Percentiles rank a stretch among this genome's conserved stretches.
Conservation (phyloP, 2,329 filamentous ascomycete genomes). For the Emydomyces testavorans region DNA sequence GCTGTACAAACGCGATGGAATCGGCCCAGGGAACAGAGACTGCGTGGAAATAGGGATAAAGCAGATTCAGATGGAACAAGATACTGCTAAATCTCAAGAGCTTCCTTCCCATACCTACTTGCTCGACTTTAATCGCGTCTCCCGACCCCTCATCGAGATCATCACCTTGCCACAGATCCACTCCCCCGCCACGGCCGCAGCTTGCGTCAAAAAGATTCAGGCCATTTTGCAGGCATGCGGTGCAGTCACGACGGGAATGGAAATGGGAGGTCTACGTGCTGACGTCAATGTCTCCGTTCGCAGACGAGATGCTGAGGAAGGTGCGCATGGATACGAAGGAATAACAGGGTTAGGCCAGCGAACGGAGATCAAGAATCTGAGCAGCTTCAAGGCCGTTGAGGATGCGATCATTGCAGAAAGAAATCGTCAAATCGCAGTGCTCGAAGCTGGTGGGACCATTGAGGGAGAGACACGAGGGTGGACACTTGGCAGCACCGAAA, state of each 20-base stretch:
- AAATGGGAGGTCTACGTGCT: conserved; percentile 75
- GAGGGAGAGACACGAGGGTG: conserved; percentile 86
- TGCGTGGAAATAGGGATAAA: conserved; percentile 69
- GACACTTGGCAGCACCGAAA: conserved; percentile 74
- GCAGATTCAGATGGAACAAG: conserved; percentile 94
- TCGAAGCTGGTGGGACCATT: conserved; percentile 63
- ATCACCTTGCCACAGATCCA: conserved; percentile 86
- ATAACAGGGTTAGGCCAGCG: conserved; percentile 62
- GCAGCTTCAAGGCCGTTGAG: conserved; percentile 87
- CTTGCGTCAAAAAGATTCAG: conserved; percentile 81
- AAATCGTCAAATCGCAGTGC: conserved; percentile 69
- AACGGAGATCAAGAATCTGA: conserved; percentile 86
- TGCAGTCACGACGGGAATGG: conserved; percentile 84
- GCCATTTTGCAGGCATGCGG: conserved; percentile 65
- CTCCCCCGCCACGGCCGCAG: conserved; percentile 73
- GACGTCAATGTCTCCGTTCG: conserved; percentile 92
- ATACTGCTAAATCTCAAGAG: conserved; percentile 86
- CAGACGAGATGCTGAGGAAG: conserved; percentile 39
- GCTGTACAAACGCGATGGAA: conserved; percentile 64
- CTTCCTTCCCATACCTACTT: conserved; percentile 62
- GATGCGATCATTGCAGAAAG: conserved; percentile 88
- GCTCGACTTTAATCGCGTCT: conserved; percentile 88
- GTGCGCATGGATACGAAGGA: conserved; percentile 43
- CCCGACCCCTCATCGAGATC: conserved; percentile 83
- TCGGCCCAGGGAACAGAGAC: conserved; percentile 60